Evolutionary conservation across 192 early-diverging fungal species (phyloP), one percentile per base, ranked within the genome.

Genomic region (Lunasporangiospora selenospora): DNA sequence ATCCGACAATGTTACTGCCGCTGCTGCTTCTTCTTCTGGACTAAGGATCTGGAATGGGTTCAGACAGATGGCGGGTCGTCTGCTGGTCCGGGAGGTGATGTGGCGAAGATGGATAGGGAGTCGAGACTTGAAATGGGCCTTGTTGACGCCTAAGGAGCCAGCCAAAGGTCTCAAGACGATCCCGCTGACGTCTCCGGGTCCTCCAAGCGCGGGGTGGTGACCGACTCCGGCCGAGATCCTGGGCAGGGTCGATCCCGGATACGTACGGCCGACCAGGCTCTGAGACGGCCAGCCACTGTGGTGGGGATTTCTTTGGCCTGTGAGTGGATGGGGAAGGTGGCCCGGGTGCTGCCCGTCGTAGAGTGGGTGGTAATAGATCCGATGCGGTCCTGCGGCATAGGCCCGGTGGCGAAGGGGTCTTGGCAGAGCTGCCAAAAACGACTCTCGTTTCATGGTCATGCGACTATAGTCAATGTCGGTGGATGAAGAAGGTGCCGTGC

Each of bases 101-200:
- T 73, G 69, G 4, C 69, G 60, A 15, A 73, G 49, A 47, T 73
- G 69, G 8, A 73, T 55, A 13, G 69, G 69, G 6, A 73, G 37
- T 30, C 69, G 40, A 2, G 69, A 73, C 15, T 47, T 36, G 41
- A 47, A 73, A 0, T 27, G 15, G 0, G 46, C 38, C 36, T 63
- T 73, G 55, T 29, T 73, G n/a, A 62, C 41, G 12, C 55, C 50
- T 9, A 30, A n/a, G 7, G 48, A 31, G 19, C 44, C n/a, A n/a
- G n/a, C n/a, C n/a, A n/a, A n/a, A n/a, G n/a, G n/a, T n/a, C n/a
- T n/a, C n/a, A n/a, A n/a, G n/a, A n/a, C n/a, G n/a, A n/a, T n/a
- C n/a, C n/a, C n/a, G n/a, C n/a, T n/a, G n/a, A n/a, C n/a, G n/a
- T n/a, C n/a, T n/a, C n/a, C n/a, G n/a, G n/a, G n/a, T n/a, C n/a